Evolutionary conservation across 208 protist genomes (phyloP).

Genomic region (Tetramitus jugosus): DNA sequence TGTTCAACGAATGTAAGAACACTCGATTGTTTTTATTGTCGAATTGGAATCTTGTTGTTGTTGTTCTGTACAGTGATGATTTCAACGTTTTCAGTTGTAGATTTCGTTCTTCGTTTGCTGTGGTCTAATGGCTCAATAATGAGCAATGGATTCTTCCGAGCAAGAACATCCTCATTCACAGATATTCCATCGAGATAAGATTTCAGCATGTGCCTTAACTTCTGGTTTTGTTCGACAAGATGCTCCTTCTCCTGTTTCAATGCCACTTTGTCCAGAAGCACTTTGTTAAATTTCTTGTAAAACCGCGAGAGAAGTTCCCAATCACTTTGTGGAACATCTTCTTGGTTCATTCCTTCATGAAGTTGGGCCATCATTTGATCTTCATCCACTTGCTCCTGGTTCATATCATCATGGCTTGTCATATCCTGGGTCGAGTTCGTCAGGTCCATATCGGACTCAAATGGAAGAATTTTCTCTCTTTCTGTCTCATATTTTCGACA

Average conservation of each 20-base stretch:
- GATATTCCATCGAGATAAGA: constrained; percentile 88
- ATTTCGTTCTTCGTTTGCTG: neutral
- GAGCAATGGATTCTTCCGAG: constrained; percentile 40
- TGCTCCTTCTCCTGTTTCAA: constrained; percentile 71
- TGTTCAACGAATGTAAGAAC: too few species aligned
- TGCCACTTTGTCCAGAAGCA: constrained; percentile 83
- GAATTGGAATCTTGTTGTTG: too few species aligned
- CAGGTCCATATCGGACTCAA: constrained; percentile 54
- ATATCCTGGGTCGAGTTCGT: neutral
- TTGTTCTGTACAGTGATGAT: too few species aligned
- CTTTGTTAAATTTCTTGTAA: constrained; percentile 87
- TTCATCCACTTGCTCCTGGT: neutral
- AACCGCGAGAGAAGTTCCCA: constrained; percentile 83
- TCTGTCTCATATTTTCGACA: constrained; percentile 87
- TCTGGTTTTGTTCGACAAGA: constrained; percentile 72
- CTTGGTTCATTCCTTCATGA: neutral
- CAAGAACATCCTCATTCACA: constrained; percentile 72
- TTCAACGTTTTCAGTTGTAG: too few species aligned
- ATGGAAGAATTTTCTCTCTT: constrained; percentile 77
- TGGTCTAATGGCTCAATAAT: constrained; percentile 20
- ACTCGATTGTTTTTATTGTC: too few species aligned
- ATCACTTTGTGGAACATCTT: constrained; percentile 33
- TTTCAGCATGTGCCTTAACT: constrained; percentile 73
- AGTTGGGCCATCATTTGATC: neutral
- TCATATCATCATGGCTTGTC: neutral